Base-by-base conservation (phyloP, 2,329 filamentous ascomycete species). In the Aspergillus pseudoviridinutans region DNA sequence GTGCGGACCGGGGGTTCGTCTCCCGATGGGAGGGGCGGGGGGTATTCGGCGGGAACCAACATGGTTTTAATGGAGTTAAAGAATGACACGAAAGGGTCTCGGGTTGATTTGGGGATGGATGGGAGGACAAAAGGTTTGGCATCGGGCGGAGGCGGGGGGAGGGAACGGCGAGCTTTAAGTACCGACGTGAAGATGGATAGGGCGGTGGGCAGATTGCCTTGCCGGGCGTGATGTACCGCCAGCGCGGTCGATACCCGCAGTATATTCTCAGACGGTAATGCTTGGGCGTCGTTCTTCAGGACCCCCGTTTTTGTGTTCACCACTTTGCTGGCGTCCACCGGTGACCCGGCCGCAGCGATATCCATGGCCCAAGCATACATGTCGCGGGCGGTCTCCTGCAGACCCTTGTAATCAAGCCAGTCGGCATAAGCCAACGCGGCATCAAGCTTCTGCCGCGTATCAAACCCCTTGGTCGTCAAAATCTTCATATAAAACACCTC, bases 161-260 rank as follows among this genome's bases (percentile, higher is more conserved):
- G 74, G 44, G 73, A 74, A 22, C 89, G 86, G 25, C 91, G 86
- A 8, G 91, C 89, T 62, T 90, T 87, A 10, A 97, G 85, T 49
- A 96, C 79, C 28, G 92, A 96, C 44, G 96, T 81, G 67, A 96
- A 89, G 53, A 96, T 90, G 2, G 93, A 90, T 1, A 97, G 82
- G 1, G 93, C 91, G 3, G 81, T 76, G 6, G 84, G 74, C 20
- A 91, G 70, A 63, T 92, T 83, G 20, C 85, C 87, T 55, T 80
- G 82, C 49, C 85, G 82, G 6, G 92, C 93, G 64, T 88, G 85
- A 75, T 94, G 89, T 14, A 87, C 87, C 3, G 89, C 92, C 1
- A 95, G 79, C 12, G 88, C 87, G 0, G 91, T 96, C 41, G 91
- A 83, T 3, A 89, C 84, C 25, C 82, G 82, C 47, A 97, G 79